Evolutionary conservation across 2,329 filamentous ascomycete species (phyloP).

Genomic region (Thyridium curvatum): DNA sequence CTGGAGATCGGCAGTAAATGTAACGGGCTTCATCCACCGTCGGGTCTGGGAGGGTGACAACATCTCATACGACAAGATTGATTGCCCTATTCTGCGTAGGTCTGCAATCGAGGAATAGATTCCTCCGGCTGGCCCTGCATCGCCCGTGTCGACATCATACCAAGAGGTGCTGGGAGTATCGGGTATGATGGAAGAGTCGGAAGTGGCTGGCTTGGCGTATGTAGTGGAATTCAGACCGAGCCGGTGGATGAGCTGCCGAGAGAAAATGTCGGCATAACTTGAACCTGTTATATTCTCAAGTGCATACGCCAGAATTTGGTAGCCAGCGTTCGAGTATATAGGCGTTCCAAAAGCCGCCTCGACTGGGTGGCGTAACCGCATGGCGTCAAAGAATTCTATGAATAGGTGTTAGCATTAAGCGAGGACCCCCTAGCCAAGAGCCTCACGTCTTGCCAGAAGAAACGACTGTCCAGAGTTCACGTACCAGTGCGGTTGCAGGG

Average conservation of each 20-base stretch:
- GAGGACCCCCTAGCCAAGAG: too few species aligned
- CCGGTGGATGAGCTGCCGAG: slow-evolving; percentile 20
- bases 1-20: too few species aligned
- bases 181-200: slow-evolving; percentile 11
- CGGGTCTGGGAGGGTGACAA: too few species aligned
- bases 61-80: too few species aligned
- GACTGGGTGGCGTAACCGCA: slow-evolving; percentile 21
- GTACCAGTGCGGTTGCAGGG: slow-evolving; percentile 1
- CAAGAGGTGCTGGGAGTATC: slow-evolving; percentile 12
- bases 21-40: too few species aligned
- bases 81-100: too few species aligned
- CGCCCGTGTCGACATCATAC: slow-evolving; percentile 16
- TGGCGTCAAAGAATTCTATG: slow-evolving; percentile 12
- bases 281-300: slow-evolving; percentile 30
- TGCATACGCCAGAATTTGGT: slow-evolving; percentile 27
- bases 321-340: slow-evolving; percentile 29
- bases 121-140: slow-evolving; percentile 10
- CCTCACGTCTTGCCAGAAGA: too few species aligned
- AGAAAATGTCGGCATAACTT: slow-evolving; percentile 17
- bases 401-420: too few species aligned
- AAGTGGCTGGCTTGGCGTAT: slow-evolving; percentile 10
- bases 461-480: too few species aligned
- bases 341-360: slow-evolving; percentile 23
- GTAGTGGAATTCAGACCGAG: slow-evolving; percentile 23
- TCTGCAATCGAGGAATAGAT: slow-evolving; percentile 1